phyloP scores from a whole-genome alignment of 805 yeast species.

The Candida broadrunensis region DNA sequence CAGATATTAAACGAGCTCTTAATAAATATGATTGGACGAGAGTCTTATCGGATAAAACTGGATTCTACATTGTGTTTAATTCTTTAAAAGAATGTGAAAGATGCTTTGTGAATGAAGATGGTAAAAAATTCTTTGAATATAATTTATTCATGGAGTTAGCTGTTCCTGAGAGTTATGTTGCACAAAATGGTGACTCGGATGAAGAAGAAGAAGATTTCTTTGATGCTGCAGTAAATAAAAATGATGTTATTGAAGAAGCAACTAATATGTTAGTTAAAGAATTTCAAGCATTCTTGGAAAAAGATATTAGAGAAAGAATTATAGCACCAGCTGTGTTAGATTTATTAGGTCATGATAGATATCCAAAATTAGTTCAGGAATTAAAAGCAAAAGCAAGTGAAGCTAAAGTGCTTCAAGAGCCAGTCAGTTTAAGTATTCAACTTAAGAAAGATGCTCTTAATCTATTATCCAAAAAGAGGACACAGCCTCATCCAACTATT shows the following conservation, averaged over 20 bases:
- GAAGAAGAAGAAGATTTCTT: slow-evolving; percentile 1
- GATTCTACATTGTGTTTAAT: slow-evolving; percentile 72
- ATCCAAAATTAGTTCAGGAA: slow-evolving; percentile 45
- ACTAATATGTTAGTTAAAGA: slow-evolving; percentile 58
- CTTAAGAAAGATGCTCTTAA: slow-evolving; percentile 25
- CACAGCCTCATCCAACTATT: slow-evolving; percentile 13
- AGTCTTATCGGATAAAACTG: slow-evolving; percentile 58
- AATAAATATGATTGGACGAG: slow-evolving; percentile 64
- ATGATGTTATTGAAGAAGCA: slow-evolving; percentile 55
- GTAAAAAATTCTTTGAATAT: slow-evolving; percentile 45
- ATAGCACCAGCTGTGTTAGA: slow-evolving; percentile 69
- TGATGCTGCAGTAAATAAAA: slow-evolving; percentile 5
- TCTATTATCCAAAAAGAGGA: slow-evolving; percentile 18
- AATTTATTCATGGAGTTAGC: slow-evolving; percentile 57
- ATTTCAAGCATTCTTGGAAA: slow-evolving; percentile 56
- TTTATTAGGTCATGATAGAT: slow-evolving; percentile 54
- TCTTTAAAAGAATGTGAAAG: slow-evolving; percentile 53
- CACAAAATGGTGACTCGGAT: slow-evolving; percentile 8
- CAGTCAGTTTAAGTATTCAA: slow-evolving; percentile 9
- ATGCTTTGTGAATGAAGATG: slow-evolving; percentile 63
- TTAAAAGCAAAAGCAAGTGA: slow-evolving; percentile 30
- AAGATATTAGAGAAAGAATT: slow-evolving; percentile 71
- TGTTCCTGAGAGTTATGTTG: slow-evolving; percentile 43
- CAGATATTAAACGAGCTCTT: slow-evolving; percentile 58
- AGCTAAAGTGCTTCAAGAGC: slow-evolving; percentile 11